A percentile compares a stretch with the other conserved stretches of the same genome.
Conservation (phyloP, 2,329 filamentous ascomycete genomes). For the Metarhizium anisopliae region DNA sequence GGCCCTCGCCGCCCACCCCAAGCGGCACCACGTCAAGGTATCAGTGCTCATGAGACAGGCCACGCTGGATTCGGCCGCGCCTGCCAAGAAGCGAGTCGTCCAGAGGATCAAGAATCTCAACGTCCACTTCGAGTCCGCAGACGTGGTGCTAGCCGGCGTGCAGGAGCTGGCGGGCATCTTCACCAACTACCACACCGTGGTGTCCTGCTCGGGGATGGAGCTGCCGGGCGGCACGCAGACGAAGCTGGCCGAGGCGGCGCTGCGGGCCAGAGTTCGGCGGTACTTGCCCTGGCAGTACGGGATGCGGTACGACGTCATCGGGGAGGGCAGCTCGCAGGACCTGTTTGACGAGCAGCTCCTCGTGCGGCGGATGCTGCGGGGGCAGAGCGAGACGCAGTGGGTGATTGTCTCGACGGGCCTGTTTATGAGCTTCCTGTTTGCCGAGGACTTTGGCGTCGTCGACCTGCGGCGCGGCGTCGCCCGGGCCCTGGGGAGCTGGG, state of each 20-base stretch:
- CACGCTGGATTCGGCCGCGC: conserved; percentile 12
- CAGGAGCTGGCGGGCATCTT: no score
- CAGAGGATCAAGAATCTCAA: conserved; percentile 26
- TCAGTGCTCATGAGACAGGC: conserved; percentile 44
- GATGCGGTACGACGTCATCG: conserved; percentile 60
- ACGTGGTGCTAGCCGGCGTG: no score
- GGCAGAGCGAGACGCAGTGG: conserved; percentile 44
- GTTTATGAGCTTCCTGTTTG: conserved; percentile 56
- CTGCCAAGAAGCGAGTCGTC: conserved; percentile 25
- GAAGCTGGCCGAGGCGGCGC: conserved; percentile 46
- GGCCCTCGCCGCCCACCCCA: conserved; percentile 38
- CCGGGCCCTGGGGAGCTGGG: conserved; percentile 51
- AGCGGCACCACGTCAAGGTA: conserved; percentile 27
- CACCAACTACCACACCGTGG: no score
- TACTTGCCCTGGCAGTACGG: conserved; percentile 70
- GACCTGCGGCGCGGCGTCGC: conserved; percentile 33
- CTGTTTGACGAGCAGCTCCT: conserved; percentile 60
- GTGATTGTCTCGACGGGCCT: conserved; percentile 59
- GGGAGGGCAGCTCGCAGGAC: conserved; percentile 48
- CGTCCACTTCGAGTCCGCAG: conserved; percentile 30
- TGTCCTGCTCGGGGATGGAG: no score
- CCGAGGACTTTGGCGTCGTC: conserved; percentile 53
- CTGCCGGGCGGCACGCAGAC: conserved; percentile 7
- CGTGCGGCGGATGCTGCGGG: conserved; percentile 43
- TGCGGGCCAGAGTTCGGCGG: conserved; percentile 37